phyloP scores from a whole-genome alignment of 1,139 yeast species.

The Kodamaea alishanica region DNA sequence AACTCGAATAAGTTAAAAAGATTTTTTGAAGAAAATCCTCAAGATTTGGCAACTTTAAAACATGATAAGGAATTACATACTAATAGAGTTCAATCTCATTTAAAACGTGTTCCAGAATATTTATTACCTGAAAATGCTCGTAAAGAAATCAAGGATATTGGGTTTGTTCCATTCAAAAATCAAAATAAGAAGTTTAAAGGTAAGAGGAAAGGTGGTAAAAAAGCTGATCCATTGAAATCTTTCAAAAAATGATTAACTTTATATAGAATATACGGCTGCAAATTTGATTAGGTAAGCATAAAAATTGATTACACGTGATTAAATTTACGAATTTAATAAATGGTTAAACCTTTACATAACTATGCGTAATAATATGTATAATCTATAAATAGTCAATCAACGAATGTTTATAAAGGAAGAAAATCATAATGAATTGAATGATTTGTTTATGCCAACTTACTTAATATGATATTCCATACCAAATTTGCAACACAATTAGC shows the following conservation, averaged over 20 bases:
- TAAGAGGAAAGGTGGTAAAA: constrained; percentile 41
- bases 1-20: constrained; percentile 88
- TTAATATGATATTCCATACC: constrained; percentile 53
- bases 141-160: constrained; percentile 53
- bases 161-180: constrained; percentile 77
- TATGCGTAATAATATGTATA: not conserved
- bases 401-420: not conserved
- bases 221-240: constrained; percentile 66
- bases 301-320: not conserved
- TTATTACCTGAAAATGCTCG: constrained; percentile 80
- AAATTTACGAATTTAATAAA: no score
- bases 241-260: constrained; percentile 20
- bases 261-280: constrained; percentile 6
- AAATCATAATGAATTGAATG: not conserved
- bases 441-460: constrained; percentile 22
- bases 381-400: not conserved
- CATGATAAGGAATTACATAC: constrained; percentile 90
- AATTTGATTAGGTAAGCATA: not conserved
- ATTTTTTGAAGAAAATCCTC: constrained; percentile 98
- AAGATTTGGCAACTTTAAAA: constrained; percentile 80
- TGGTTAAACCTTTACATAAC: not conserved
- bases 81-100: constrained; percentile 74
- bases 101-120: constrained; percentile 91
- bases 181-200: constrained; percentile 32
- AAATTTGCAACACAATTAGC: constrained; percentile 55